Conservation (phyloP, 495 filamentous ascomycete species). For the Rusavskia elegans region DNA sequence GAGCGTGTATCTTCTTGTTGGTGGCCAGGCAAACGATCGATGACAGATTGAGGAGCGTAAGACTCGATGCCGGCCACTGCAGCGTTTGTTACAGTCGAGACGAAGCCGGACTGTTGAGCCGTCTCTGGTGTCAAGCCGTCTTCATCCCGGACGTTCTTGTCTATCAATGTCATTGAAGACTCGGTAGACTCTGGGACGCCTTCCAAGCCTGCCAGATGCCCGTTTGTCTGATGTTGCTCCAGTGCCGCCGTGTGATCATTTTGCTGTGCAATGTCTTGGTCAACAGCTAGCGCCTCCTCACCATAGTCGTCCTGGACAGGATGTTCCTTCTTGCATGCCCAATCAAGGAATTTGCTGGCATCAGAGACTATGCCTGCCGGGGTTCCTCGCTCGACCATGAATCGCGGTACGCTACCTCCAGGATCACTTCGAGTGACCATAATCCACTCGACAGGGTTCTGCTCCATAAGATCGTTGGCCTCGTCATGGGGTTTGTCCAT, state of each 20-base stretch:
- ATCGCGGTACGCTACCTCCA: conserved; percentile 79
- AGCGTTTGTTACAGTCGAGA: conserved; percentile 27
- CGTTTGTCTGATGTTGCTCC: conserved; percentile 19
- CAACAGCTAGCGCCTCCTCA: conserved; percentile 14
- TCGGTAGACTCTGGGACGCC: conserved; percentile 8
- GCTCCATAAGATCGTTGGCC: conserved; percentile 32
- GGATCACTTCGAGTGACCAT: conserved; percentile 95
- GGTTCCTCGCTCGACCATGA: conserved; percentile 88
- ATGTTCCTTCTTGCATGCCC: conserved; percentile 48
- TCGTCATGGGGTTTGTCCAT: conserved; percentile 19
- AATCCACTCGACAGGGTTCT: conserved; percentile 77
- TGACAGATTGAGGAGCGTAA: conserved; percentile 31
- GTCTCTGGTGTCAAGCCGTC: conserved; percentile 6
- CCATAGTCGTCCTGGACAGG: conserved; percentile 23
- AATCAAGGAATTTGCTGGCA: conserved; percentile 72
- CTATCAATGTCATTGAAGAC: conserved; percentile 5
- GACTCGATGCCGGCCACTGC: conserved; percentile 25
- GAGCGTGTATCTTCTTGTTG: background rate
- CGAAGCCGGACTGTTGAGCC: conserved; percentile 17
- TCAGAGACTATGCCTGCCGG: conserved; percentile 70
- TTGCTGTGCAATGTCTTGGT: background rate
- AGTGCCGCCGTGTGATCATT: conserved; percentile 1
- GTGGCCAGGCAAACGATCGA: conserved; percentile 29
- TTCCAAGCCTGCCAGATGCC: conserved; percentile 19
- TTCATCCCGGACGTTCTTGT: conserved; percentile 8